Percentiles rank a stretch among this genome's conserved stretches.
phyloP scores from a whole-genome alignment of 345 rosid species.

The Melaleuca quinquenervia region DNA sequence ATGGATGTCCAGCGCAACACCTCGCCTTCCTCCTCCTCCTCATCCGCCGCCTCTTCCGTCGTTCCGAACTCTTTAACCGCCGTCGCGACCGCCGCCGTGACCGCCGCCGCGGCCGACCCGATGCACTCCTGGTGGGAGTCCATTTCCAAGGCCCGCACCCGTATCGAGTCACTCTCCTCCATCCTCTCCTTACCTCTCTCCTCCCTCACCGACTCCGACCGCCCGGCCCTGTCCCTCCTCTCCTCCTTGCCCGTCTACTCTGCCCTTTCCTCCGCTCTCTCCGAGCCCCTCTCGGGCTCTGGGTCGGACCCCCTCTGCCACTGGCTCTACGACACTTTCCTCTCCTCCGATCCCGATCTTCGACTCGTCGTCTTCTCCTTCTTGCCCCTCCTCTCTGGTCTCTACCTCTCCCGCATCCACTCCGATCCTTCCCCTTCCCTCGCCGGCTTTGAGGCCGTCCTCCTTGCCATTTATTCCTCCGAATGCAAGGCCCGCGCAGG shows the following conservation, averaged over 20 bases:
- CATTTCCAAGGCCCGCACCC: conserved; percentile 78
- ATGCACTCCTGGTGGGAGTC: conserved; percentile 99
- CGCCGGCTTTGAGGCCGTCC: conserved; percentile 90
- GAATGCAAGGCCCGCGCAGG: conserved; percentile 80
- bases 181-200: conserved; percentile 58
- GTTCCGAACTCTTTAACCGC: conserved; percentile 7
- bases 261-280: conserved; percentile 37
- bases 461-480: conserved; percentile 71
- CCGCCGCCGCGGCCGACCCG: conserved; percentile 26
- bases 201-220: conserved; percentile 81
- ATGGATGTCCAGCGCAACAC: conserved; percentile 16
- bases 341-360: conserved; percentile 72
- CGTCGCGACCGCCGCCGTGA: background rate
- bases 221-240: conserved; percentile 84
- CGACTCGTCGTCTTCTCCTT: conserved; percentile 79
- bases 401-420: conserved; percentile 74
- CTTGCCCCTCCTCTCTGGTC: conserved; percentile 61
- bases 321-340: conserved; percentile 93
- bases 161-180: conserved; percentile 60
- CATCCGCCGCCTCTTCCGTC: conserved; percentile 31
- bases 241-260: conserved; percentile 61
- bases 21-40: conserved; percentile 33
- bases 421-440: conserved; percentile 70
- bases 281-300: conserved; percentile 55
- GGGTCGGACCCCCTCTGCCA: conserved; percentile 90